Base-by-base conservation (phyloP, 2,329 filamentous ascomycete species). In the Aspergillus hortae region DNA sequence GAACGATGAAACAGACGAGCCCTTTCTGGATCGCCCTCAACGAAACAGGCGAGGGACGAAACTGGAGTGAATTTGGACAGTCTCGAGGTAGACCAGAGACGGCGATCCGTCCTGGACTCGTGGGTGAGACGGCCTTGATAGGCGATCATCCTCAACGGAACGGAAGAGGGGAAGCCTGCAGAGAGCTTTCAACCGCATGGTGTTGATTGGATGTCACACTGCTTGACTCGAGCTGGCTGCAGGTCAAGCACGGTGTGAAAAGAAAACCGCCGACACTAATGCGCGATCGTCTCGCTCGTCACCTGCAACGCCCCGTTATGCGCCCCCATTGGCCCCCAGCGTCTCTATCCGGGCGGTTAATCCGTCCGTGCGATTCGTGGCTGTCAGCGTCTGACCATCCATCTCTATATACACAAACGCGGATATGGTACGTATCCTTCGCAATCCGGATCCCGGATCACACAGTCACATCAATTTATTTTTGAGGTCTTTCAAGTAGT, bases 171-270 rank as follows among this genome's bases (percentile, higher is more conserved):
- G 46, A 23, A 11, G 23, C 38, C 9, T 36, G 35, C 35, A 35
- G 25, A 21, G 30, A 49, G 44, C 53, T 51, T 43, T 50, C 30
- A 42, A 44, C 41, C 21, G 46, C 35, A 35, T 38, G 6, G 25
- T 14, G 15, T 11, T 35, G n/a, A 57, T 56, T 54, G 51, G 51
- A 38, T 49, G 33, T 53, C 52, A 54, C 54, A 54, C 49, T 36
- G 30, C 30, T 42, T 42, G 19, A 42, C 19, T 42, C 27, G 27
- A 30, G 27, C 27, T 30, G 27, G 3, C 27, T 30, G 27, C 27
- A 30, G 27, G 27, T 30, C 27, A 30, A 30, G 27, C 27, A 30
- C 27, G 27, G 2, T 10, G 27, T 11, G 35, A 38, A 11, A 2
- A 42, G 17, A 6, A 42, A 42, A 11, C 23, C 15, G 46, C 27